Evolutionary conservation across 495 filamentous ascomycete genomes (phyloP), one percentile per base, ranked within the genome.

Genomic region (Penicillium subrubescens): DNA sequence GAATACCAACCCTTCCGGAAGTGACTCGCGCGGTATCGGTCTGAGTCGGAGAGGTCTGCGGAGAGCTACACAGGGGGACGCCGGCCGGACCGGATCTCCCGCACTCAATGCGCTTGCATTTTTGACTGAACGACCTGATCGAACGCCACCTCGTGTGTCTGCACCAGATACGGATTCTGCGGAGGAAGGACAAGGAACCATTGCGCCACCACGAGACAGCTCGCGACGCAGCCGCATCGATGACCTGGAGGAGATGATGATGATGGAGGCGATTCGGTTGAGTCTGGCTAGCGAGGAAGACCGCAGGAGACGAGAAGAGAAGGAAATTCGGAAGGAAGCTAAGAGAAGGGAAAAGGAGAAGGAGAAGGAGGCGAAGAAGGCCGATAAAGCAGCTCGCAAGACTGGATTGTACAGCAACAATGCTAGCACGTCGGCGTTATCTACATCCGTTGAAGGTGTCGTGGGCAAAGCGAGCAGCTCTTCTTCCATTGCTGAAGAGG

Each of bases 181-280:
- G 8, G 83, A 83, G 67, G 83, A 81, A 55, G 75, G 72, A 6
- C 62, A 75, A 21, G 75, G 71, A 6, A 81, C 81, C 60, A 55
- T 84, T 21, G 77, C 80, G 19, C 78, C 84, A 21, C 78, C 82
- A 8, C 81, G 86, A n/a, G 79, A 78, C 19, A 85, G 82, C 64
- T 86, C 88, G 15, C 82, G 91, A 56, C 80, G 88, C 55, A 87
- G 72, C 57, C 82, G 92, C 51, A 83, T 95, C 58, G 92, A 96
- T 50, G 94, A 97, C 68, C 79, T 98, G 12, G 95, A 99, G 72
- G 94, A 97, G 53, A 92, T 98, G 82, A 99, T 99, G 95, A 92
- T 97, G 85, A 91, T 94, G 83, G 95, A 98, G 73, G 95, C 95
- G 2, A 94, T 99, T 58, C 82, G 95, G 34, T 76, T 97, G 52